phyloP scores from a whole-genome alignment of 495 filamentous ascomycete species.

The Xylaria telfairii region DNA sequence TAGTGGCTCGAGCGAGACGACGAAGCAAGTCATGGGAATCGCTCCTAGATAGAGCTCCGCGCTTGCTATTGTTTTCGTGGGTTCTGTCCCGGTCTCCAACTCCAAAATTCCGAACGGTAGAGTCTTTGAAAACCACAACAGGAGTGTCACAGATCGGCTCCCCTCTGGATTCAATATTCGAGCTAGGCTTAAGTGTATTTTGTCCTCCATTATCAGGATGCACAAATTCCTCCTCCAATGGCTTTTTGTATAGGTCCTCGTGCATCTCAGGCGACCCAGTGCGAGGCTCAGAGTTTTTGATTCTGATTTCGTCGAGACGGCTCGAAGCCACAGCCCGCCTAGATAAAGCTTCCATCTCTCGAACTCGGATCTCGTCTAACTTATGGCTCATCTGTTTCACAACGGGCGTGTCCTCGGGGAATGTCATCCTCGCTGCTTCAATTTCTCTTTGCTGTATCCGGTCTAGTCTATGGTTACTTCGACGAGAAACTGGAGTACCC shows the following conservation, averaged over 20 bases:
- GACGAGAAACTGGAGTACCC: slow-evolving; percentile 21
- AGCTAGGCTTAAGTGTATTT: slow-evolving; percentile 37
- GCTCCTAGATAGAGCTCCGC: slow-evolving; percentile 37
- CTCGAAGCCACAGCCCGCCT: slow-evolving; percentile 64
- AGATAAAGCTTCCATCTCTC: slow-evolving; percentile 65
- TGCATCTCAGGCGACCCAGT: slow-evolving; percentile 36
- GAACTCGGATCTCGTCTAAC: slow-evolving; percentile 61
- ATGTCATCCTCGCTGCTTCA: slow-evolving; percentile 35
- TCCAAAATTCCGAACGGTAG: slow-evolving; percentile 4
- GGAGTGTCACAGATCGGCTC: slow-evolving; percentile 53
- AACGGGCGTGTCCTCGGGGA: slow-evolving; percentile 25
- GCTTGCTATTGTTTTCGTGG: slow-evolving; percentile 16
- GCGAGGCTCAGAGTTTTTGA: slow-evolving; percentile 55
- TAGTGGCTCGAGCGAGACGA: slow-evolving; percentile 67
- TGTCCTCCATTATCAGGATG: slow-evolving; percentile 26
- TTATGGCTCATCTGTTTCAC: slow-evolving; percentile 40
- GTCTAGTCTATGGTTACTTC: slow-evolving; percentile 48
- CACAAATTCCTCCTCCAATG: slow-evolving; percentile 20
- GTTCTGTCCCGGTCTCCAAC: not conserved
- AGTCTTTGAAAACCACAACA: slow-evolving; percentile 53
- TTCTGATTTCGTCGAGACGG: slow-evolving; percentile 62
- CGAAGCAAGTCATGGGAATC: slow-evolving; percentile 73
- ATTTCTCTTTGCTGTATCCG: slow-evolving; percentile 50
- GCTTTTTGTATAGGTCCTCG: slow-evolving; percentile 19
- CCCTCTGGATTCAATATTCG: slow-evolving; percentile 41